phyloP scores from a whole-genome alignment of 2,329 filamentous ascomycete species.

The Fusarium ramigenum region DNA sequence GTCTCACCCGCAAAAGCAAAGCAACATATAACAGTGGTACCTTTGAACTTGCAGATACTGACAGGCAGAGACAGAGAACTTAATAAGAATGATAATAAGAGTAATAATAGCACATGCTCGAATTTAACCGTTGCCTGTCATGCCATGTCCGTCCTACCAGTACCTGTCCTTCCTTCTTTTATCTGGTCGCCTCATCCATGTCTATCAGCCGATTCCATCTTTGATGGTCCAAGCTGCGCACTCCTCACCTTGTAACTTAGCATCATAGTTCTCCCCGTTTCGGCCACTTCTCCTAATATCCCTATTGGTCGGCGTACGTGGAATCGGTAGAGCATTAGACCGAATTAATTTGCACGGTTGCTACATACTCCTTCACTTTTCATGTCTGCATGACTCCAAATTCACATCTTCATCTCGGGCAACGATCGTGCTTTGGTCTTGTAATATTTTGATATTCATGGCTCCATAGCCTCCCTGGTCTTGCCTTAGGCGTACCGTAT shows the following conservation, averaged over 20 bases:
- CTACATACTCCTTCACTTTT: not conserved
- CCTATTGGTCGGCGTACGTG: constrained; percentile 9
- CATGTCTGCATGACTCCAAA: constrained; percentile 12
- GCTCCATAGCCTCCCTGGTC: constrained; percentile 26
- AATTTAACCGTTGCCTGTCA: not conserved
- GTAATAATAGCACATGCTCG: not conserved
- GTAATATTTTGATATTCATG: constrained; percentile 38
- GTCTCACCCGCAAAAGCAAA: constrained; percentile 24
- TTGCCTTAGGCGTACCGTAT: not conserved
- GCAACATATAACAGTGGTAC: not conserved
- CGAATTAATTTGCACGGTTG: constrained; percentile 9
- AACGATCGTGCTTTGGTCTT: constrained; percentile 27
- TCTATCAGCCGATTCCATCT: not conserved
- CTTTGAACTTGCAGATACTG: not conserved
- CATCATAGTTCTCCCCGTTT: not conserved
- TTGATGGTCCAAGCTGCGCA: constrained; percentile 3
- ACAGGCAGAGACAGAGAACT: not conserved
- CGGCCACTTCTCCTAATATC: not conserved
- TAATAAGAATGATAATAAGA: not conserved
- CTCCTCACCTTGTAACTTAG: not conserved
- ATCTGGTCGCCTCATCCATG: not conserved
- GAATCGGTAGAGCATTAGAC: constrained; percentile 9
- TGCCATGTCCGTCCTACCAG: not conserved
- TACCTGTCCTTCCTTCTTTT: not conserved
- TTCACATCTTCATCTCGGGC: constrained; percentile 29